Conservation (phyloP, 441 rosid genomes). For the Populus hybrid region DNA sequence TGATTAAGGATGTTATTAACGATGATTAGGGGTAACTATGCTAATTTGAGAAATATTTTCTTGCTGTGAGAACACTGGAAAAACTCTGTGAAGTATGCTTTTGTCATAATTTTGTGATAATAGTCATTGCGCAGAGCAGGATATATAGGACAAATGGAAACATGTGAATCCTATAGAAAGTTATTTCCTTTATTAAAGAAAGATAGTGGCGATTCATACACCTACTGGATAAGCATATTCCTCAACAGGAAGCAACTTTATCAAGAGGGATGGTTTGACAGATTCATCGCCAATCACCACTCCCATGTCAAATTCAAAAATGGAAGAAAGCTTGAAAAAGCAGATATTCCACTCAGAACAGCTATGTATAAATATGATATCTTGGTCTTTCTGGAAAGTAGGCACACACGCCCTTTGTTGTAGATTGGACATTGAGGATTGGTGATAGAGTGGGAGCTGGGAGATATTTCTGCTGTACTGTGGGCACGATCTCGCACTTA, state of each 20-base stretch:
- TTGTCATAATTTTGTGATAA: neutral
- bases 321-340: neutral
- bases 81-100: neutral
- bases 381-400: neutral
- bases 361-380: neutral
- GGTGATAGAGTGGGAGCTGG: neutral
- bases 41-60: no score
- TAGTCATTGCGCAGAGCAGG: neutral
- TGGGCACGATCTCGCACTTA: neutral
- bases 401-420: neutral
- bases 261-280: neutral
- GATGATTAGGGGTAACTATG: neutral
- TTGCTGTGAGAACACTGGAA: no score
- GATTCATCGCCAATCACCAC: neutral
- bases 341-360: neutral
- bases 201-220: conserved; percentile 6
- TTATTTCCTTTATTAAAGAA: neutral
- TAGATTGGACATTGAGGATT: neutral
- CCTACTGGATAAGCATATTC: conserved; percentile 6
- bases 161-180: neutral
- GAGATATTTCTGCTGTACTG: neutral
- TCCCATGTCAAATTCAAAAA: neutral
- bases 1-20: neutral
- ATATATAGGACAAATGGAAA: neutral
- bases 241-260: neutral